These are phyloP conservation scores for Mycena crocata DNA, from an alignment of 768 basidiomycete species.

Conservation along the genomic window DNA sequence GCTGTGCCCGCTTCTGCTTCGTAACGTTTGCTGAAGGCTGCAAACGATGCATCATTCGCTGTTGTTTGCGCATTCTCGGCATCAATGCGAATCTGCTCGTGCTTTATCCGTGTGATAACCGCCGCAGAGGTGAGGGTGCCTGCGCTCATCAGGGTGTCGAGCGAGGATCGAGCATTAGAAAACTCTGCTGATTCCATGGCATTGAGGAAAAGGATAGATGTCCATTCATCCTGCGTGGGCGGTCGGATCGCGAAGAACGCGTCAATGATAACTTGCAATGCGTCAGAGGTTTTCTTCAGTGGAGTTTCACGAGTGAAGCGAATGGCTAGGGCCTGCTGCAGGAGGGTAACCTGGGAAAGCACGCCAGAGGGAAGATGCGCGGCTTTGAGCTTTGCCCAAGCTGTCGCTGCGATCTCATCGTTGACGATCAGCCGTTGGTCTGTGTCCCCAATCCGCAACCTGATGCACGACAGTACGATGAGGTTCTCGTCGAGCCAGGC, in stretches of 20 bases:
- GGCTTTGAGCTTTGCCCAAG: slow-evolving; percentile 4
- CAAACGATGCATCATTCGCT: neutral
- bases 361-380: slow-evolving; percentile 9
- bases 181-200: slow-evolving; percentile 4
- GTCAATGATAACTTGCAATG: neutral
- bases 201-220: slow-evolving; percentile 9
- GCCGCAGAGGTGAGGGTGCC: slow-evolving; percentile 2
- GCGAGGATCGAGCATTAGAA: slow-evolving; percentile 5
- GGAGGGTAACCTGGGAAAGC: slow-evolving; percentile 11
- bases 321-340: slow-evolving; percentile 5
- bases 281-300: neutral
- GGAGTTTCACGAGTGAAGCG: neutral
- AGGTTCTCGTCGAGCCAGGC: slow-evolving; percentile 15
- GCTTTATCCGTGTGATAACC: slow-evolving; percentile 4
- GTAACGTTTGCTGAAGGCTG: neutral
- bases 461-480: neutral
- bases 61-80: neutral
- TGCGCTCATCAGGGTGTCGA: slow-evolving; percentile 10
- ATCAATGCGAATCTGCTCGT: slow-evolving; percentile 14
- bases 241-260: slow-evolving; percentile 10
- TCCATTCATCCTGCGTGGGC: slow-evolving; percentile 11
- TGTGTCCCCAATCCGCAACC: neutral
- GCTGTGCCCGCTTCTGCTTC: neutral
- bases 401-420: neutral
- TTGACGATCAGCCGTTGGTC: slow-evolving; percentile 10